Percentiles rank a stretch among this genome's conserved stretches.
Conservation (phyloP, 129 eudicot species). For the Tagetes patula region DNA sequence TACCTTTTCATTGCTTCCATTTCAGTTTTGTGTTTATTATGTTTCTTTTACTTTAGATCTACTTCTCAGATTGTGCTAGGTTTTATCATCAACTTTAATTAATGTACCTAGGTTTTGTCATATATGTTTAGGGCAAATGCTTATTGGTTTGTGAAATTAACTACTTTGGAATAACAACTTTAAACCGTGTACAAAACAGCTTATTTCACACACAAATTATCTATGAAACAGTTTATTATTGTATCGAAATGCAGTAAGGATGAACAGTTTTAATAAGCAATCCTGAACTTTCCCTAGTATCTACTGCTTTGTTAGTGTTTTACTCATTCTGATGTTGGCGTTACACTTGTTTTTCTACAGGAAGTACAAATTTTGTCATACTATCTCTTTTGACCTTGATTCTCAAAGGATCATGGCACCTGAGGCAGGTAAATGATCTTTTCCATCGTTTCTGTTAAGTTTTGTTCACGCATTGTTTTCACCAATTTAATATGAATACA, state of each 20-base stretch:
- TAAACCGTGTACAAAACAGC: background rate
- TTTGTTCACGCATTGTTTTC: background rate
- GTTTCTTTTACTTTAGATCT: background rate
- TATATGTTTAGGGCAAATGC: background rate
- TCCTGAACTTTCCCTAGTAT: background rate
- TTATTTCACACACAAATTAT: background rate
- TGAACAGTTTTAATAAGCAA: background rate
- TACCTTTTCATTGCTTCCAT: conserved; percentile 17
- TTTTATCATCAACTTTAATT: background rate
- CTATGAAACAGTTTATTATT: background rate
- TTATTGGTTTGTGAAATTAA: background rate
- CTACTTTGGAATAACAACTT: background rate
- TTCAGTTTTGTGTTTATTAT: background rate
- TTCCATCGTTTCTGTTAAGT: conserved; percentile 6
- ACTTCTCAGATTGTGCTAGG: conserved; percentile 14
- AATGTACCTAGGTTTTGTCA: background rate
- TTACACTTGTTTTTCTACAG: conserved; percentile 39
- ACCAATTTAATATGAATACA: background rate
- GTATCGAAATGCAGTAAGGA: background rate
- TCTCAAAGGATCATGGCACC: conserved; percentile 91
- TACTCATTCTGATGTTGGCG: background rate
- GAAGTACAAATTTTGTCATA: conserved; percentile 92
- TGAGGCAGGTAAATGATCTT: conserved; percentile 65
- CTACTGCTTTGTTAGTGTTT: background rate
- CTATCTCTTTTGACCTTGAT: conserved; percentile 72